Base-by-base conservation (phyloP, 148 eudicot species). In the Arctostaphylos glauca region DNA sequence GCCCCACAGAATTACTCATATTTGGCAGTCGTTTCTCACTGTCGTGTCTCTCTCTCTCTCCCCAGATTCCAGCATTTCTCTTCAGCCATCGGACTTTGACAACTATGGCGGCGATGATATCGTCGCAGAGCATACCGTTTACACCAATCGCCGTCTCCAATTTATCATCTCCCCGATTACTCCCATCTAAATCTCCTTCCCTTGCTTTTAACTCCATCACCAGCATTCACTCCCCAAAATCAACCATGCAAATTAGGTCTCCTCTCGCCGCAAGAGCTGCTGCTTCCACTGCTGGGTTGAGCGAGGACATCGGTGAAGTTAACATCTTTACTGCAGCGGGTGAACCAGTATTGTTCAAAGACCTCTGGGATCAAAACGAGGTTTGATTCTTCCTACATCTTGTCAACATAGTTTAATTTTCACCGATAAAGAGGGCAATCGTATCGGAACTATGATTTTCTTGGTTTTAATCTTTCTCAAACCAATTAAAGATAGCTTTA, bases 341-440 rank as follows among this genome's bases (percentile, higher is more conserved):
- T 46, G 90, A 95, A 80, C 67, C 93, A 19, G 95, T 95, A 56
- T 52, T 87, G 83, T 86, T 95, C 84, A 87, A 81, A 84, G 92
- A 93, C 59, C 91, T 96, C 18, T 94, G 98, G 98, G 96, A 94
- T 87, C 98, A 91, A 48, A 86, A 89, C 54, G 89, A 96, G 96
- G 98, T 93, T 41, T 41, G 6, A 54, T 72, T 79, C 41, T 13
- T 25, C 13, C 8, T 58, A 31, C 15, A 46, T 41, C 14, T 66
- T 18, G 23, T 67, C 48, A 3, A 21, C 3, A 49, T 43, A 43
- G 38, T 31, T 16, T 62, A 5, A 16, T 21, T 46, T 59, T 46
- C 4, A 9, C 5, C 18, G 15, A 5, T 18, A n/a, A 19, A 13
- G 4, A 2, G 46, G 38, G 2, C 6, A 54, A 77, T 38, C 44